phyloP scores from a whole-genome alignment of 495 filamentous ascomycete species.

The Aspergillus affinis region DNA sequence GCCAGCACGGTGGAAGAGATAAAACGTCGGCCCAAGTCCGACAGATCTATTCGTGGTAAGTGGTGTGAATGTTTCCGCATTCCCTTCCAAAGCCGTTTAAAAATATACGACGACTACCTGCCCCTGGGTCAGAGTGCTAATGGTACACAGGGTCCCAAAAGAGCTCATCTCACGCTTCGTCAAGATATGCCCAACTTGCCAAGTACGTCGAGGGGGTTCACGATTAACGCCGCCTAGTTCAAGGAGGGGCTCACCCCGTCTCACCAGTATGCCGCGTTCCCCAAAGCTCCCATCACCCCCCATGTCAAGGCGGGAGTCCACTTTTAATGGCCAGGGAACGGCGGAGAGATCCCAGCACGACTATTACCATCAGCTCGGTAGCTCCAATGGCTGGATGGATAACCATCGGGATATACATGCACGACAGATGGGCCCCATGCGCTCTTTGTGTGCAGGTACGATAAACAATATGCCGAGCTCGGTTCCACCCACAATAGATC shows the following conservation, averaged over 20 bases:
- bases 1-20: slow-evolving; percentile 60
- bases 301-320: slow-evolving; percentile 38
- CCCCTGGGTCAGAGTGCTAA: neutral
- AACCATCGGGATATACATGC: slow-evolving; percentile 26
- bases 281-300: slow-evolving; percentile 44
- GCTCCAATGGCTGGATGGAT: slow-evolving; percentile 30
- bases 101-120: neutral
- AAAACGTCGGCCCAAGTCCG: slow-evolving; percentile 60
- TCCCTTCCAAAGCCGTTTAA: neutral
- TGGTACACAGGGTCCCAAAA: slow-evolving; percentile 51
- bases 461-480: slow-evolving; percentile 30
- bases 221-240: slow-evolving; percentile 48
- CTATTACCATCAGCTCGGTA: slow-evolving; percentile 31
- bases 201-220: slow-evolving; percentile 46
- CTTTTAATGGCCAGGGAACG: slow-evolving; percentile 24
- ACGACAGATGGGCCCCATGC: slow-evolving; percentile 21
- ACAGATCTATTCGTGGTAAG: slow-evolving; percentile 58
- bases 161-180: slow-evolving; percentile 59
- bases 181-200: slow-evolving; percentile 55
- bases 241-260: slow-evolving; percentile 40
- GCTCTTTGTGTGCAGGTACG: slow-evolving; percentile 26
- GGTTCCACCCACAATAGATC: slow-evolving; percentile 31
- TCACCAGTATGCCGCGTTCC: slow-evolving; percentile 38
- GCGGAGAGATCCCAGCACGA: slow-evolving; percentile 35
- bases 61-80: neutral